These are phyloP conservation scores for Blepharisma stoltei DNA, from an alignment of 73 alveolate species.

Conservation along the genomic window DNA sequence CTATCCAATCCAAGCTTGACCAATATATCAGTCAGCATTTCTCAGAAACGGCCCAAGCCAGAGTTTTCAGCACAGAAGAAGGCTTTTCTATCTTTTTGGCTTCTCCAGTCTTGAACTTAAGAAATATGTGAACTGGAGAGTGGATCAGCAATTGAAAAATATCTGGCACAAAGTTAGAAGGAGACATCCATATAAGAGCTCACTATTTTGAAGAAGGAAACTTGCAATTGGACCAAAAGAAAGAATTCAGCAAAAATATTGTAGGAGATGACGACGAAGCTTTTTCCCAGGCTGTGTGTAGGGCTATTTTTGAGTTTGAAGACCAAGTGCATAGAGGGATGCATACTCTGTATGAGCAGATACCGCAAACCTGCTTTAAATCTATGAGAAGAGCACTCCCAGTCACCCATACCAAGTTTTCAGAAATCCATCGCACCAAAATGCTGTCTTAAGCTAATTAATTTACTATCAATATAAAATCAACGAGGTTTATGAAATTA, in stretches of 20 bases:
- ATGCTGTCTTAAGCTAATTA: background rate
- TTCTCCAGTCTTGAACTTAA: background rate
- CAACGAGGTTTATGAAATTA: too few relatives aligned
- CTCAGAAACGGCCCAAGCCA: slow-evolving; percentile 29
- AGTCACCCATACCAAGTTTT: slow-evolving; percentile 21
- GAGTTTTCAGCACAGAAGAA: slow-evolving; percentile 24
- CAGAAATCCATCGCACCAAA: background rate
- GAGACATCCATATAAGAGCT: background rate
- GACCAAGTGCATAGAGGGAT: slow-evolving; percentile 6
- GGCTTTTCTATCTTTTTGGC: background rate
- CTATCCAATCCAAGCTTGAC: background rate
- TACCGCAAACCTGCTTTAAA: background rate
- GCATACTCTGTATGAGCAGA: background rate
- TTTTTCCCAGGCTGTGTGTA: background rate
- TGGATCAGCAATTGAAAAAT: slow-evolving; percentile 23
- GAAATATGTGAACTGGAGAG: slow-evolving; percentile 31
- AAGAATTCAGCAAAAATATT: background rate
- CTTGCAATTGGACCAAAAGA: slow-evolving; percentile 13
- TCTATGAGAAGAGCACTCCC: slow-evolving; percentile 31
- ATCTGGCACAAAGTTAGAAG: slow-evolving; percentile 24
- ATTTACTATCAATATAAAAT: too few relatives aligned
- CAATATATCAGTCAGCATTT: slow-evolving; percentile 11
- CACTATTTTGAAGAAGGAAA: slow-evolving; percentile 35
- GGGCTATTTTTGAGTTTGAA: background rate
- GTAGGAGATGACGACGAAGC: background rate